A percentile compares a stretch with the other conserved stretches of the same genome.
These are phyloP conservation scores for Bipolaris oryzae DNA, from an alignment of 2,329 filamentous ascomycete species.

Conservation along the genomic window DNA sequence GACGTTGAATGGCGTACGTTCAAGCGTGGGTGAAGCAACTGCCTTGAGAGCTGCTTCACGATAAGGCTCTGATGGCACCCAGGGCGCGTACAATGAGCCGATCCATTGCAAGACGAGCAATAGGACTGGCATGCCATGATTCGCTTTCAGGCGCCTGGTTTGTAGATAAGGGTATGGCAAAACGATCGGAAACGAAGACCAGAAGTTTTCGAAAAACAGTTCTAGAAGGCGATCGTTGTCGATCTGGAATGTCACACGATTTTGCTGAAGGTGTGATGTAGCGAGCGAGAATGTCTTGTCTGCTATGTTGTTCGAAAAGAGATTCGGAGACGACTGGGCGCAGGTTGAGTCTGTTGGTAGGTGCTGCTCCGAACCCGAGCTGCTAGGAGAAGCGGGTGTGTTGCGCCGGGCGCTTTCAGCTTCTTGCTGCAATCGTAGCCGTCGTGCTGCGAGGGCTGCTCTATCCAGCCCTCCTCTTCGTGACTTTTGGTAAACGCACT, in stretches of 20 bases:
- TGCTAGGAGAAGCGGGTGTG: neutral
- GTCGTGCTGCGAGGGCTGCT: constrained; percentile 38
- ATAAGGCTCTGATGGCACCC: constrained; percentile 37
- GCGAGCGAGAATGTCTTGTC: neutral
- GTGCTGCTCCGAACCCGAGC: neutral
- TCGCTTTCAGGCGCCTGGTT: constrained; percentile 23
- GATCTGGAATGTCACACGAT: constrained; percentile 31
- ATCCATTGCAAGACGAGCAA: constrained; percentile 40
- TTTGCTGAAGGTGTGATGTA: constrained; percentile 9
- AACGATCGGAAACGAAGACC: constrained; percentile 60
- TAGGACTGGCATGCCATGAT: constrained; percentile 33
- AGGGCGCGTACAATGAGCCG: constrained; percentile 42
- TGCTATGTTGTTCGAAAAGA: neutral
- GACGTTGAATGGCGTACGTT: constrained; percentile 61
- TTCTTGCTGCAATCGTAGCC: constrained; percentile 36
- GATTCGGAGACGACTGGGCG: neutral
- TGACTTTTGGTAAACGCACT: constrained; percentile 42
- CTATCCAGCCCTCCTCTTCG: constrained; percentile 44
- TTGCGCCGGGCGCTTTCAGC: constrained; percentile 21
- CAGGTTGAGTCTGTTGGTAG: neutral
- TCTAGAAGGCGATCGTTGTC: constrained; percentile 37
- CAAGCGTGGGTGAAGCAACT: constrained; percentile 24
- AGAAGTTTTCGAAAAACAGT: constrained; percentile 54
- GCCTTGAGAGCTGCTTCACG: constrained; percentile 29
- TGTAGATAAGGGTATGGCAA: constrained; percentile 54